Evolutionary conservation across 768 basidiomycete species (phyloP).

Genomic region (Glaciozyma antarctica): DNA sequence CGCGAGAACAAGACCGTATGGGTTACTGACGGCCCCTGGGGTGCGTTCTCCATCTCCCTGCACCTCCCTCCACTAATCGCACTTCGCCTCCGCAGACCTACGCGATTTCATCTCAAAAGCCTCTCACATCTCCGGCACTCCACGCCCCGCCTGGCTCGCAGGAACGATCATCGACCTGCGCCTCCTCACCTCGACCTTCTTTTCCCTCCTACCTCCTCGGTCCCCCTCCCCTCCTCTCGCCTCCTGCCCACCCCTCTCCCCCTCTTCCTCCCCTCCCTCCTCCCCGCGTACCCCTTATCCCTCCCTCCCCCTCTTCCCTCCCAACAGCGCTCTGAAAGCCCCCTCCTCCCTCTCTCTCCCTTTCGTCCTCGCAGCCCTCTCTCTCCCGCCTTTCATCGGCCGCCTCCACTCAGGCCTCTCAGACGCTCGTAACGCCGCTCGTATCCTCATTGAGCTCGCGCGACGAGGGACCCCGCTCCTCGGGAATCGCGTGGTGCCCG

Average conservation of each 20-base stretch:
- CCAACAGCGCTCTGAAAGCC: slow-evolving; percentile 8
- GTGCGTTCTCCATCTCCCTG: slow-evolving; percentile 1
- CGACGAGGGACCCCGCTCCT: slow-evolving; percentile 36
- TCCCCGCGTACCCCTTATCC: background rate
- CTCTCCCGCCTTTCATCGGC: slow-evolving; percentile 66
- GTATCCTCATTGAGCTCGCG: slow-evolving; percentile 70
- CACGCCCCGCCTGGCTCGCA: slow-evolving; percentile 62
- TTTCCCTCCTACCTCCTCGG: background rate
- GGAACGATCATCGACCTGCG: slow-evolving; percentile 63
- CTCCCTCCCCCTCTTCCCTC: background rate
- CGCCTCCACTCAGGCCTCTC: slow-evolving; percentile 82
- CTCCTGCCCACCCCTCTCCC: background rate
- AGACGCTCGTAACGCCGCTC: slow-evolving; percentile 80
- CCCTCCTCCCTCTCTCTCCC: slow-evolving; percentile 54
- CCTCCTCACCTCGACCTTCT: slow-evolving; percentile 20
- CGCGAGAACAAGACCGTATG: slow-evolving; percentile 28
- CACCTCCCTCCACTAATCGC: background rate
- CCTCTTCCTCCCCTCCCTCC: background rate
- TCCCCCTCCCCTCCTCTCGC: background rate
- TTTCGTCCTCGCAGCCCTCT: slow-evolving; percentile 64
- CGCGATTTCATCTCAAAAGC: slow-evolving; percentile 34
- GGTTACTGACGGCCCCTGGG: slow-evolving; percentile 37
- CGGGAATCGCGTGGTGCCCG: slow-evolving; percentile 26
- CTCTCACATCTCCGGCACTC: slow-evolving; percentile 44
- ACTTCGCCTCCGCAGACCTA: slow-evolving; percentile 12